Evolutionary conservation across 2,329 filamentous ascomycete species (phyloP), one percentile per base, ranked within the genome.

Genomic region (Fusarium goolgardi): DNA sequence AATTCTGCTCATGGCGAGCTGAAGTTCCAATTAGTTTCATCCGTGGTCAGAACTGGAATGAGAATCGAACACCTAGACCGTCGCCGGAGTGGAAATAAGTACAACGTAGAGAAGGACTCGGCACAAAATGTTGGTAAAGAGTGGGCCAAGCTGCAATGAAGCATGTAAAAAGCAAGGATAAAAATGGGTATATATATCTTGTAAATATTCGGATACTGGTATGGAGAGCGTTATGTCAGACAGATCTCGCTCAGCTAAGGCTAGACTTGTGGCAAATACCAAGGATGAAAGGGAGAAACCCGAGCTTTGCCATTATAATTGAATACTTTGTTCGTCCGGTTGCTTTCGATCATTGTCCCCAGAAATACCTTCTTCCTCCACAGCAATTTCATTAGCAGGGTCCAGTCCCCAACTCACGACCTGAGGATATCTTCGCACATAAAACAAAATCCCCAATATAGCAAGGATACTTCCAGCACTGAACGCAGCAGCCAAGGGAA

Each of bases 391-490:
- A 15, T 57, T 51, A 0, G 57, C 49, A 10, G 51, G 53, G 29
- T 69, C 69, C 5, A 73, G 27, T 0, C 71, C 71, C 57, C 59
- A 68, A 1, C 46, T 35, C 2, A 63, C 21, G 2, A 73, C 53
- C 13, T 71, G 59, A 1, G 67, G 64, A 3, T 67, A 45, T 13
- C 52, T 69, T n/a, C 50, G 11, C 1, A 73, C 41, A 7, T 73
- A 73, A 4, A 70, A 64, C 25, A 58, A 54, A 31, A 73, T 59
- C 0, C 67, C 69, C 60, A 73, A 29, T 0, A 73, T 72, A 0
- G 71, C 47, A 1, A 72, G 21, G 0, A 73, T 73, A 1, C 71
- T 73, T 4, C 71, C 71, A 3, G 51, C 56, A 20, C 67, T 59
- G 10, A 73, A 73, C 0, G 69, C 69, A 12, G 71, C 67, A 0